These are phyloP conservation scores for Fulvia fulva DNA, from an alignment of 2,329 filamentous ascomycete species.

Conservation along the genomic window DNA sequence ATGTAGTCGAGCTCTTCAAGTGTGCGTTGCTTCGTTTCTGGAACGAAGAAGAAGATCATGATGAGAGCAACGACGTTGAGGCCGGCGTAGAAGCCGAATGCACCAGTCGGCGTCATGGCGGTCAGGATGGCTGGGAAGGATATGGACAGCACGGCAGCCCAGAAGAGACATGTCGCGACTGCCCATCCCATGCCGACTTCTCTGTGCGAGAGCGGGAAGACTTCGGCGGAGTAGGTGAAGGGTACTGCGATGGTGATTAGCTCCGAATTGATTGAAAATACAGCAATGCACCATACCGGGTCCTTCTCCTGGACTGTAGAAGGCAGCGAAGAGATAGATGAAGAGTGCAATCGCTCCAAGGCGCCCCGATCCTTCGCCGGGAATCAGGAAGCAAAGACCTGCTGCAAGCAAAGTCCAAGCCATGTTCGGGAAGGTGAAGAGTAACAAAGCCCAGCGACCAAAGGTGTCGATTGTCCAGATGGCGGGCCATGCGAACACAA, in stretches of 20 bases:
- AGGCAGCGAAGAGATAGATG: slow-evolving; percentile 51
- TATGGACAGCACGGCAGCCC: slow-evolving; percentile 49
- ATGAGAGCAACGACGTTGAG: slow-evolving; percentile 54
- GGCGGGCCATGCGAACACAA: slow-evolving; percentile 41
- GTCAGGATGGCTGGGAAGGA: slow-evolving; percentile 48
- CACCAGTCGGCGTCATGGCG: slow-evolving; percentile 50
- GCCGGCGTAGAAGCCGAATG: slow-evolving; percentile 56
- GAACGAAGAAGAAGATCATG: slow-evolving; percentile 49
- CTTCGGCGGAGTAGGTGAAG: slow-evolving; percentile 65
- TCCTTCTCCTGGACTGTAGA: slow-evolving; percentile 42
- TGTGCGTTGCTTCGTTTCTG: slow-evolving; percentile 47
- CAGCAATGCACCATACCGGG: too few species aligned
- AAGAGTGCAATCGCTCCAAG: slow-evolving; percentile 42
- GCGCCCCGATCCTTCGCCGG: slow-evolving; percentile 38
- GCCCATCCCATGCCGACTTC: slow-evolving; percentile 69
- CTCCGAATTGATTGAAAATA: slow-evolving; percentile 1
- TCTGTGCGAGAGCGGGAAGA: slow-evolving; percentile 66
- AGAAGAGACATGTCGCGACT: slow-evolving; percentile 62
- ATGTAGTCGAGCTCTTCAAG: slow-evolving; percentile 49
- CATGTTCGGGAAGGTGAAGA: slow-evolving; percentile 46
- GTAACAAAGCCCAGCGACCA: slow-evolving; percentile 31
- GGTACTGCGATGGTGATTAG: slow-evolving; percentile 46
- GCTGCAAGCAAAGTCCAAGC: slow-evolving; percentile 48
- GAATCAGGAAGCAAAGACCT: slow-evolving; percentile 40
- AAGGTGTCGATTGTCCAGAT: slow-evolving; percentile 37